Evolutionary conservation across 2,329 filamentous ascomycete species (phyloP), one percentile per base, ranked within the genome.

Genomic region (Didymella sp.): DNA sequence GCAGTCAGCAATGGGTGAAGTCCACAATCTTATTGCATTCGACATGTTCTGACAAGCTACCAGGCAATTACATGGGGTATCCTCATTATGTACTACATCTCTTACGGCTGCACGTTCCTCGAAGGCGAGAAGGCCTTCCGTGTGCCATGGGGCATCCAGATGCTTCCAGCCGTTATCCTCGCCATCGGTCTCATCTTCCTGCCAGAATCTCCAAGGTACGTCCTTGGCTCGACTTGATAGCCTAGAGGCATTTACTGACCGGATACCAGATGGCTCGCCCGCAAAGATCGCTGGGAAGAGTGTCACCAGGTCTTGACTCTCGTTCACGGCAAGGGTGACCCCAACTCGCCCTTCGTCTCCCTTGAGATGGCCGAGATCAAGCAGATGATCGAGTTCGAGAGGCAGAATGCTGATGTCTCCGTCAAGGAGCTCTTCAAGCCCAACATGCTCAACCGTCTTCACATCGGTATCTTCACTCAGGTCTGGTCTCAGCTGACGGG

Each of bases 401-500:
- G 85, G 17, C 78, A 82, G 24, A 89, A 91, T 70, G 79, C 85
- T 13, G 83, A 92, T 62, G 88, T 90, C 19, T 85, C 85, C 8
- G 91, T 90, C 71, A 64, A 87, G 2, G 89, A 94, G 70, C 82
- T 95, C 0, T 84, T 95, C 77, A 84, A 82, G 63, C 89, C 89
- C 1, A 79, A 79, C n/a, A 91, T 91, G 86, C 81, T 91, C 71
- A 89, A 91, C 76, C 84, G 89, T 27, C 89, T 88, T 8, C 79
- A 87, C 62, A 87, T 90, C 61, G 89, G 88, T 60, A 69, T 91
- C 38, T 91, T 89, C 72, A 88, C 82, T 1, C 89, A 92, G 76
- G 87, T 92, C 66, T 90, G 89, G 89, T 87, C 84, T 11, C 89
- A 92, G 71, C 76, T 92, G 44, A 90, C 88, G 1, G 89, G 89